Evolutionary conservation across 305 asterid species (phyloP).

Genomic region (Solanum hybrid): DNA sequence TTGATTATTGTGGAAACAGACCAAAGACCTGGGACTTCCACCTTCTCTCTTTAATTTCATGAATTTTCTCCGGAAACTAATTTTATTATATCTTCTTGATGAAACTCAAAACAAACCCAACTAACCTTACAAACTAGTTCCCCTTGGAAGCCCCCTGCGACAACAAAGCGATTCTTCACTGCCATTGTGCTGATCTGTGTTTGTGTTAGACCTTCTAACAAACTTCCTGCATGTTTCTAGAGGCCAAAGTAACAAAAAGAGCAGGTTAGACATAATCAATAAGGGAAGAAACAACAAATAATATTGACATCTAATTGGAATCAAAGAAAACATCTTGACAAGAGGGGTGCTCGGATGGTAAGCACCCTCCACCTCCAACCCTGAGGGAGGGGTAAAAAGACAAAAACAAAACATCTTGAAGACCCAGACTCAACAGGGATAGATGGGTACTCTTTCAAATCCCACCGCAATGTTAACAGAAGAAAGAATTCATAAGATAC

Average conservation of each 20-base stretch:
- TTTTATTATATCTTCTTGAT: neutral
- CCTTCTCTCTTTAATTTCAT: neutral
- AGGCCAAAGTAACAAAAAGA: conserved; percentile 13
- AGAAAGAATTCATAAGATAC: neutral
- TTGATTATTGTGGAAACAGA: neutral
- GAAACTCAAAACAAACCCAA: neutral
- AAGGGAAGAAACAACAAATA: neutral
- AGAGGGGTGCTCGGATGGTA: neutral
- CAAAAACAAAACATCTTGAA: neutral
- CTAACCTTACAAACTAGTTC: conserved; percentile 66
- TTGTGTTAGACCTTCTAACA: conserved; percentile 61
- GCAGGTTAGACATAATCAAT: neutral
- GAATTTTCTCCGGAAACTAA: neutral
- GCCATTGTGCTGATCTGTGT: conserved; percentile 74
- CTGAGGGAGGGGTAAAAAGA: neutral
- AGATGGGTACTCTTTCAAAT: neutral
- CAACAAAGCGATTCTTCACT: conserved; percentile 50
- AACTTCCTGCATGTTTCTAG: conserved; percentile 59
- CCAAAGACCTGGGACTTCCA: neutral
- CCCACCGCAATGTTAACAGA: neutral
- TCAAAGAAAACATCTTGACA: neutral
- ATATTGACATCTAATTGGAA: neutral
- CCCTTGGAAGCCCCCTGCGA: conserved; percentile 81
- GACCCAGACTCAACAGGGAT: neutral
- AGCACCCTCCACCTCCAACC: neutral